Evolutionary conservation across 352 stramenopile species (phyloP).

Genomic region (Phytophthora lateralis): DNA sequence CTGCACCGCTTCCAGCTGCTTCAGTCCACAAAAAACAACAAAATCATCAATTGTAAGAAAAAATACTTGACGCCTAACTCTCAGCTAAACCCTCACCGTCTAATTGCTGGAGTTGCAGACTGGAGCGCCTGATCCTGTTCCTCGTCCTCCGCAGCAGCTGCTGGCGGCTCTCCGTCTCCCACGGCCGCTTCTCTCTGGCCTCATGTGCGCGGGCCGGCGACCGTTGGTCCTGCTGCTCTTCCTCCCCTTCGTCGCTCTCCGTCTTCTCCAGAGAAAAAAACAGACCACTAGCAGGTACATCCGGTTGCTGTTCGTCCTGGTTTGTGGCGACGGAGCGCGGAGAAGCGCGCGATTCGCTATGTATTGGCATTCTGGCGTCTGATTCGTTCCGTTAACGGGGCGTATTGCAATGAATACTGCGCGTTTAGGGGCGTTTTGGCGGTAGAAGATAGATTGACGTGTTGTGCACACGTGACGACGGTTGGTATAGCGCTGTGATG

Average conservation of each 20-base stretch:
- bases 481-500: neutral
- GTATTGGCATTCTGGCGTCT: constrained; percentile 20
- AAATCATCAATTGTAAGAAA: constrained; percentile 17
- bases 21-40: constrained; percentile 1
- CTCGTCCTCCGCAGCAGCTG: constrained; percentile 22
- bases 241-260: constrained; percentile 16
- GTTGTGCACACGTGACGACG: neutral
- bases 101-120: constrained; percentile 24
- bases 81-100: constrained; percentile 14
- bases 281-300: neutral
- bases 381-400: neutral
- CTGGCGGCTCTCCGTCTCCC: constrained; percentile 16
- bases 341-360: constrained; percentile 8
- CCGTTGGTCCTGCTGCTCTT: constrained; percentile 7
- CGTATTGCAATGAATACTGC: constrained; percentile 9
- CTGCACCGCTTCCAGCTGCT: neutral
- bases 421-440: neutral
- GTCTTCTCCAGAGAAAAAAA: constrained; percentile 8
- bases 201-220: neutral
- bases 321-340: constrained; percentile 10
- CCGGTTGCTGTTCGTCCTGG: constrained; percentile 12
- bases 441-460: neutral
- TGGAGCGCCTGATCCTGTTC: constrained; percentile 16
- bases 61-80: neutral
- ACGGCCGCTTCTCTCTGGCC: constrained; percentile 7